Evolutionary conservation across 208 protist genomes (phyloP), one percentile per base, ranked within the genome.

Genomic region (Leishmania lainsoni): DNA sequence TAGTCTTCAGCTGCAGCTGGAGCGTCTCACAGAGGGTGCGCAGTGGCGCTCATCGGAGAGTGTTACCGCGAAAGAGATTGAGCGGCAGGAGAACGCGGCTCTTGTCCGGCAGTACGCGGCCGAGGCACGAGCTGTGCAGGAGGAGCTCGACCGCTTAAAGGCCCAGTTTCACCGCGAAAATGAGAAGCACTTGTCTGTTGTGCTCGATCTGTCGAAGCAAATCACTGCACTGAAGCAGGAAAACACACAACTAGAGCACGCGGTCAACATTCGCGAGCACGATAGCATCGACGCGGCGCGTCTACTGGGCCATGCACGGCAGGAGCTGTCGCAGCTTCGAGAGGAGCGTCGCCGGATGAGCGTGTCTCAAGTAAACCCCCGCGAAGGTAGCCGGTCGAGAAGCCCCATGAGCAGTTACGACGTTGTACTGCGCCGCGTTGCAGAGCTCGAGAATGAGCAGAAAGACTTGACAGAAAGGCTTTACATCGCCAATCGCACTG

Each of bases 1-100:
- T 16, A 87, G 83, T 49, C 68, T 87, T 29, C 68, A 82, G 56
- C 71, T 87, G 59, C 83, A 81, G 61, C 83, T 87, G 49, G 83
- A 87, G 79, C 49, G 54, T 3, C n/a, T 88, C 32, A 61, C 78
- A 0, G 75, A 69, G 17, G 81, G 70, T 17, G 83, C 85, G 29
- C 48, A 71, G 49, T 80, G 84, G 20, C 20, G 39, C 49, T 80
- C 79, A 8, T 22, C 49, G 26, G 76, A 81, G 49, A 68, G 35
- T 10, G 32, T 16, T 35, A 63, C 77, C 8, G n/a, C 70, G 16
- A 79, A 12, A 16, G 83, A 87, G 48, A 75, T 76, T 32, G 70
- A 81, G 52, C 74, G 70, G 2, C 65, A 78, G 48, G 63, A 84
- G 69, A 76, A 75, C 58, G 75, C 26, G n/a, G 66, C 78, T n/a